These are phyloP conservation scores for Pythium phragmitis DNA, from an alignment of 352 stramenopile genomes.

Conservation along the genomic window DNA sequence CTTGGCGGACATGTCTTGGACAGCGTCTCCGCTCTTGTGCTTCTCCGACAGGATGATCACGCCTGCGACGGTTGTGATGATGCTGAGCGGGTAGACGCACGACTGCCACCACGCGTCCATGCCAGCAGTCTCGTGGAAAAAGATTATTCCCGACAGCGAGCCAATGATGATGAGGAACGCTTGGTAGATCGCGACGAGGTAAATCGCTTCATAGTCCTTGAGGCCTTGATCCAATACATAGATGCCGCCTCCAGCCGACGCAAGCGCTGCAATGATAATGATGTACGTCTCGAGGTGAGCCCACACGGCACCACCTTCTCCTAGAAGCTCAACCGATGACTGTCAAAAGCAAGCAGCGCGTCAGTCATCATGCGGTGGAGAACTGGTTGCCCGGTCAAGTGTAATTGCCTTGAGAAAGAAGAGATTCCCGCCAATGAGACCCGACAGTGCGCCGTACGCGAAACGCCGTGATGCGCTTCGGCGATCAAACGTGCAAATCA, in stretches of 20 bases:
- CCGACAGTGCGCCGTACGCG: constrained; percentile 76
- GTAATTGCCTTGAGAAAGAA: constrained; percentile 79
- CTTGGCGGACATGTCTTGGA: constrained; percentile 28
- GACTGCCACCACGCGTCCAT: constrained; percentile 85
- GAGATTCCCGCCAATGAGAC: constrained; percentile 81
- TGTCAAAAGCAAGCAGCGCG: constrained; percentile 20
- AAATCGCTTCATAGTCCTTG: constrained; percentile 85
- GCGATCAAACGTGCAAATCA: constrained; percentile 64
- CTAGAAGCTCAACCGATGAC: constrained; percentile 79
- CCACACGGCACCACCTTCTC: constrained; percentile 74
- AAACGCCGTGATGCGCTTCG: constrained; percentile 76
- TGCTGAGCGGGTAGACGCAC: constrained; percentile 72
- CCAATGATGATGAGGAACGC: constrained; percentile 84
- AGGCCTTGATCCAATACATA: constrained; percentile 76
- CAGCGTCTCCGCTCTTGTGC: constrained; percentile 54
- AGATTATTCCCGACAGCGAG: constrained; percentile 83
- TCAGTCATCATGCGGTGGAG: background rate
- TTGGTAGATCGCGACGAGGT: constrained; percentile 85
- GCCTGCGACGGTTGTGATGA: constrained; percentile 73
- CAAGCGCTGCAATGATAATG: constrained; percentile 66
- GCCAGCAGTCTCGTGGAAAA: constrained; percentile 83
- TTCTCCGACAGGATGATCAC: constrained; percentile 85
- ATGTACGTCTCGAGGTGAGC: constrained; percentile 63
- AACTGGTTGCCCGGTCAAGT: no score
- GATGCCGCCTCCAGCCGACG: constrained; percentile 69